These are phyloP conservation scores for Vigna trinervia DNA, from an alignment of 306 rosid genomes.

Conservation along the genomic window DNA sequence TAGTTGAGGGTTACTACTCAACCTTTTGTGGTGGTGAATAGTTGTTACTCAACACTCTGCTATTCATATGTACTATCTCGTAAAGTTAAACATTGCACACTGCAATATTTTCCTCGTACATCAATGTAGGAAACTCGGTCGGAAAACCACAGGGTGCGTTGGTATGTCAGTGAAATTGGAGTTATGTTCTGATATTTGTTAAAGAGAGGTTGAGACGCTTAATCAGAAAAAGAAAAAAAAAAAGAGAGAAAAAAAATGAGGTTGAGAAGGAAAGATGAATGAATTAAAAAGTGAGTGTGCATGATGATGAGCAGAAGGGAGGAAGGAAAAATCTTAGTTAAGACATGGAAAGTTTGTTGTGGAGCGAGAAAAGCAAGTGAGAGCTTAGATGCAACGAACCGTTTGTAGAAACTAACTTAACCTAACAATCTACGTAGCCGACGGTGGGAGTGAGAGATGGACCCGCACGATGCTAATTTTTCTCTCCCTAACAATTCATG, in stretches of 20 bases:
- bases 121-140: not conserved
- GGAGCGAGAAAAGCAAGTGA: not conserved
- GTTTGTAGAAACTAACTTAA: not conserved
- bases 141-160: not conserved
- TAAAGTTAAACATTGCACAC: not conserved
- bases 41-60: not conserved
- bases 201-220: not conserved
- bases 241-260: too few species aligned
- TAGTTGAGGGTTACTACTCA: not conserved
- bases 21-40: not conserved
- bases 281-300: not conserved
- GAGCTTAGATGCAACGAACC: not conserved
- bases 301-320: not conserved
- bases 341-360: not conserved
- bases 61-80: not conserved
- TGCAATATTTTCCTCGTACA: not conserved
- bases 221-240: not conserved
- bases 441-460: conserved; percentile 24
- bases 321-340: not conserved
- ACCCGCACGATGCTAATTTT: conserved; percentile 33
- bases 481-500: not conserved
- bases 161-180: not conserved
- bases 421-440: not conserved
- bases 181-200: too few species aligned
- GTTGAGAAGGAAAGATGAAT: too few species aligned